A percentile compares a stretch with the other conserved stretches of the same genome.
Evolutionary conservation across 352 stramenopile genomes (phyloP).

Genomic region (Phytophthora ramorum): DNA sequence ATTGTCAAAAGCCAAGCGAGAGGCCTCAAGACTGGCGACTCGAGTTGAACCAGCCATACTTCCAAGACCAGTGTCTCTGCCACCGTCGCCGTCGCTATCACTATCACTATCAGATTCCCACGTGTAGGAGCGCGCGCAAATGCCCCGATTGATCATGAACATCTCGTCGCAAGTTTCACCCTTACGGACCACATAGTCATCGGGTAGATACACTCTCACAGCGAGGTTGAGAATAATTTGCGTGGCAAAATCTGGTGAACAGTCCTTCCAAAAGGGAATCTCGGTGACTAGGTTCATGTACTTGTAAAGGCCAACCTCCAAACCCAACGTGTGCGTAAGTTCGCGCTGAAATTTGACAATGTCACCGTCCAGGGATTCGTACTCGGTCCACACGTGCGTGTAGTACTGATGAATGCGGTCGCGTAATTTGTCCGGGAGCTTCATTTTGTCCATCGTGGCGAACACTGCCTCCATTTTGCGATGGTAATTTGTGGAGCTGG

Average conservation of each 20-base stretch:
- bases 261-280: conserved; percentile 51
- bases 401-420: conserved; percentile 57
- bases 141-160: conserved; percentile 8
- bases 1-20: neutral
- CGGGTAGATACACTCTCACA: conserved; percentile 50
- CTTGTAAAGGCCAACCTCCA: conserved; percentile 51
- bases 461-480: conserved; percentile 70
- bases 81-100: neutral
- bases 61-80: neutral
- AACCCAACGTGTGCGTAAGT: conserved; percentile 45
- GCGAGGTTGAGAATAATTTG: conserved; percentile 42
- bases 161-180: conserved; percentile 6
- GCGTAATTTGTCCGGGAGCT: conserved; percentile 39
- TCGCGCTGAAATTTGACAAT: conserved; percentile 46
- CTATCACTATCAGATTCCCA: neutral
- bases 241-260: conserved; percentile 46
- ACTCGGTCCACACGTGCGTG: conserved; percentile 52
- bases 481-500: conserved; percentile 54
- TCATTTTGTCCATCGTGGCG: conserved; percentile 58
- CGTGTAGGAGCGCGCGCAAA: neutral
- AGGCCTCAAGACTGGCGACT: neutral
- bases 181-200: conserved; percentile 16
- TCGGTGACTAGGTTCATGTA: conserved; percentile 45
- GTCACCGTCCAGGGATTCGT: conserved; percentile 49
- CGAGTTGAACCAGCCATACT: neutral